Evolutionary conservation across 495 filamentous ascomycete species (phyloP).

Genomic region (Cenococcum geophilum): DNA sequence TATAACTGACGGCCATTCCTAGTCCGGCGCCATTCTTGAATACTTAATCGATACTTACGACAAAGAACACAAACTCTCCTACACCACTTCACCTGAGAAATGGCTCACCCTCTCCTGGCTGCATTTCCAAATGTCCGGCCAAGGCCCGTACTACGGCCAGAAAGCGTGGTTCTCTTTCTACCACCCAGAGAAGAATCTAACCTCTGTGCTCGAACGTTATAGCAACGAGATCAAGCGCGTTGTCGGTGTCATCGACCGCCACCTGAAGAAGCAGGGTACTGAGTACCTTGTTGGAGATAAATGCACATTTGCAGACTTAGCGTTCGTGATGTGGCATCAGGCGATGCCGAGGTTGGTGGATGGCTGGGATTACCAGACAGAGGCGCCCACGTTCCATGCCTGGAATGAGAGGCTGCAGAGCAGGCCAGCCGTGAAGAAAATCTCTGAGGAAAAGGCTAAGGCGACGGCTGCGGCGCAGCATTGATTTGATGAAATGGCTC

Average conservation of each 20-base stretch:
- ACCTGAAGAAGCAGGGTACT: constrained; percentile 30
- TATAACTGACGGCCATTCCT: not conserved
- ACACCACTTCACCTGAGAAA: constrained; percentile 33
- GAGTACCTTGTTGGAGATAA: constrained; percentile 50
- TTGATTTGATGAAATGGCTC: too few relatives aligned
- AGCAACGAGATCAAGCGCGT: constrained; percentile 45
- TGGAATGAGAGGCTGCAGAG: too few relatives aligned
- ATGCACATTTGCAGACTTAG: constrained; percentile 45
- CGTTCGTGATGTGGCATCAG: constrained; percentile 44
- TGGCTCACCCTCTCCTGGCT: constrained; percentile 37
- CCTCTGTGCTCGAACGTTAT: constrained; percentile 46
- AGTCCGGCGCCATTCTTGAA: constrained; percentile 36
- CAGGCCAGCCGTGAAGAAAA: too few relatives aligned
- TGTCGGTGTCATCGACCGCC: constrained; percentile 42
- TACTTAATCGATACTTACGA: constrained; percentile 38
- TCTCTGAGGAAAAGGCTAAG: too few relatives aligned
- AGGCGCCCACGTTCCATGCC: too few relatives aligned
- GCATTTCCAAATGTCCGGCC: constrained; percentile 42
- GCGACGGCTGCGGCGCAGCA: too few relatives aligned
- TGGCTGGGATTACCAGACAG: too few relatives aligned
- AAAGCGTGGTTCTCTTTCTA: constrained; percentile 40
- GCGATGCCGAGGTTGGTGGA: not conserved
- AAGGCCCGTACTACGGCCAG: constrained; percentile 43
- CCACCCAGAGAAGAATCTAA: constrained; percentile 43
- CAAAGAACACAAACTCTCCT: constrained; percentile 28